Evolutionary conservation across 2,329 filamentous ascomycete species (phyloP).

Genomic region (Fusarium begoniae): DNA sequence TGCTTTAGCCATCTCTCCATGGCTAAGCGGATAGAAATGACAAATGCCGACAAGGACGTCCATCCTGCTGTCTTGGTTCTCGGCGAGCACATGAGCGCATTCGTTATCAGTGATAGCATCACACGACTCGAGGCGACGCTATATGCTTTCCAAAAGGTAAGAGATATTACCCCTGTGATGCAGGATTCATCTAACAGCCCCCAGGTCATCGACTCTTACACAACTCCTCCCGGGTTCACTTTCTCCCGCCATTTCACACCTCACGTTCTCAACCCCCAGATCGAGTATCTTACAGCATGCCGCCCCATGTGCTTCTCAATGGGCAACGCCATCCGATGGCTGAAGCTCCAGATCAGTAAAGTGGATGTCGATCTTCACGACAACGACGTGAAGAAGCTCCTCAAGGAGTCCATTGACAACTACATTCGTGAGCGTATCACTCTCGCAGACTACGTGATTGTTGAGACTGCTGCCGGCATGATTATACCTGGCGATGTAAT

Average conservation of each 20-base stretch:
- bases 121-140: constrained; percentile 88
- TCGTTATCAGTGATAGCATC: constrained; percentile 88
- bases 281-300: constrained; percentile 92
- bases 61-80: constrained; percentile 86
- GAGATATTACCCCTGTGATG: constrained; percentile 17
- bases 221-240: constrained; percentile 83
- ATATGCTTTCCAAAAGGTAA: constrained; percentile 85
- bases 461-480: constrained; percentile 76
- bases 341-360: constrained; percentile 92
- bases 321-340: constrained; percentile 94
- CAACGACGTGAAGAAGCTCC: constrained; percentile 78
- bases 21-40: constrained; percentile 63
- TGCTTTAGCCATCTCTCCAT: constrained; percentile 86
- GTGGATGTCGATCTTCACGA: constrained; percentile 89
- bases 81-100: constrained; percentile 89
- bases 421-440: constrained; percentile 93
- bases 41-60: constrained; percentile 76
- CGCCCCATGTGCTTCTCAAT: constrained; percentile 96
- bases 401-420: constrained; percentile 83
- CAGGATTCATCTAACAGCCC: background rate
- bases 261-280: constrained; percentile 91
- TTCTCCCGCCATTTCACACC: constrained; percentile 91
- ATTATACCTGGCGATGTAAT: constrained; percentile 84
- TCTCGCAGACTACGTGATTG: constrained; percentile 86
- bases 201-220: constrained; percentile 92